phyloP scores from a whole-genome alignment of 2,329 filamentous ascomycete species.

The Alternaria angustiovoidea region DNA sequence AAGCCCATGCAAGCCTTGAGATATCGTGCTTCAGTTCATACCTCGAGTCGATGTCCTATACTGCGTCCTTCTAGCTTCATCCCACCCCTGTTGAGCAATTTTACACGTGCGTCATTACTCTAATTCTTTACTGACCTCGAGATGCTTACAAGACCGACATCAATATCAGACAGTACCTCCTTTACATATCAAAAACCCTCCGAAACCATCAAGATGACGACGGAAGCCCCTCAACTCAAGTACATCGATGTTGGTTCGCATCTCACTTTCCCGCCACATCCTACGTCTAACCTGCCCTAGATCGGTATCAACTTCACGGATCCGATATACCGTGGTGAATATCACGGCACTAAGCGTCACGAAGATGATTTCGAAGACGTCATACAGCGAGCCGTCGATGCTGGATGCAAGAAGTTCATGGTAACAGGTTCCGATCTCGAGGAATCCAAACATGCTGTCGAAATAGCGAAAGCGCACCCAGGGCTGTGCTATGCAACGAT shows the following conservation, averaged over 20 bases:
- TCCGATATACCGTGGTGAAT: slow-evolving; percentile 83
- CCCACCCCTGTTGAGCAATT: neutral
- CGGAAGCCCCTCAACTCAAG: slow-evolving; percentile 26
- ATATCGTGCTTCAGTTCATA: neutral
- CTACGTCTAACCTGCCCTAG: slow-evolving; percentile 49
- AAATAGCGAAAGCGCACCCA: slow-evolving; percentile 76
- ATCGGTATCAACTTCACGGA: slow-evolving; percentile 97
- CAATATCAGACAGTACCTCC: neutral
- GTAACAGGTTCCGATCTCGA: slow-evolving; percentile 88
- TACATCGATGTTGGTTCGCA: slow-evolving; percentile 56
- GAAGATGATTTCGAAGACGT: slow-evolving; percentile 78
- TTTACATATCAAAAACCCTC: neutral
- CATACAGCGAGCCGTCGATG: slow-evolving; percentile 76
- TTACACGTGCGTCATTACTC: slow-evolving; percentile 22
- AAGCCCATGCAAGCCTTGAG: neutral
- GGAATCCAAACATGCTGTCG: slow-evolving; percentile 77
- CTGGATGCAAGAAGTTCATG: slow-evolving; percentile 89
- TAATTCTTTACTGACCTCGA: neutral
- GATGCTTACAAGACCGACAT: neutral
- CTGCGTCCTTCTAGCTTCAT: neutral
- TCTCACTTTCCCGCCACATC: slow-evolving; percentile 12
- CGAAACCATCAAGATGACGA: slow-evolving; percentile 8
- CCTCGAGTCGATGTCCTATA: neutral
- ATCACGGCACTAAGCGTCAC: slow-evolving; percentile 81
- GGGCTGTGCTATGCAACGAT: slow-evolving; percentile 87